phyloP scores from a whole-genome alignment of 352 stramenopile genomes.

The Peronospora belbahrii region DNA sequence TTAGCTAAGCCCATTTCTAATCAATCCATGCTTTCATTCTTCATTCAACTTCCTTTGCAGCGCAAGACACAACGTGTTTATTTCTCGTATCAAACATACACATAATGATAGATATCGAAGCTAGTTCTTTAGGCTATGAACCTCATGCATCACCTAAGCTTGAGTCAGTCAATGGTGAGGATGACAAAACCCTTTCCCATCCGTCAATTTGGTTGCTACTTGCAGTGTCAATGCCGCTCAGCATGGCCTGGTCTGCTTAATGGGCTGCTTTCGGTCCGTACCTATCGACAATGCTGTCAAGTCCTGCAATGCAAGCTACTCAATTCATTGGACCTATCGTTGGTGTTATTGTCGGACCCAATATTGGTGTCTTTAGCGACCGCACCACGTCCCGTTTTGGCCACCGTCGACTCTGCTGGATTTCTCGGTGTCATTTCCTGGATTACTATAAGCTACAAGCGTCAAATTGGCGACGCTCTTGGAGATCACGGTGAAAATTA shows the following conservation, averaged over 20 bases:
- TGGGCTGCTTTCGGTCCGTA: conserved; percentile 47
- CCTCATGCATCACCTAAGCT: no score
- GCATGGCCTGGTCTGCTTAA: conserved; percentile 48
- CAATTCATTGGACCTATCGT: conserved; percentile 44
- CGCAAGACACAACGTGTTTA: no score
- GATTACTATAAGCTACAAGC: conserved; percentile 47
- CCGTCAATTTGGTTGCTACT: conserved; percentile 36
- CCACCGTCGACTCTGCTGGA: conserved; percentile 25
- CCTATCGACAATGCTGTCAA: conserved; percentile 34
- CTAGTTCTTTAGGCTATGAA: no score
- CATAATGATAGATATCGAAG: no score
- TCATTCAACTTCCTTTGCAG: no score
- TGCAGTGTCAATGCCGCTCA: conserved; percentile 39
- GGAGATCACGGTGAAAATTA: conserved; percentile 32
- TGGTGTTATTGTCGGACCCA: conserved; percentile 40
- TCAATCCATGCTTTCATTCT: no score
- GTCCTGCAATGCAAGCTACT: conserved; percentile 36
- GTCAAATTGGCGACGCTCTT: conserved; percentile 35
- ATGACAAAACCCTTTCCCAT: background rate
- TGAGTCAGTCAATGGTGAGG: background rate
- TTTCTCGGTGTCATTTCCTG: conserved; percentile 38
- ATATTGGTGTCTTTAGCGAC: conserved; percentile 43
- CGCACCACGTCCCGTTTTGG: conserved; percentile 26
- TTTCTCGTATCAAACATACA: no score
- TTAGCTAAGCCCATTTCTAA: no score